These are phyloP conservation scores for Nannochloris sp. DNA, from an alignment of 139 green algal genomes.

Conservation along the genomic window DNA sequence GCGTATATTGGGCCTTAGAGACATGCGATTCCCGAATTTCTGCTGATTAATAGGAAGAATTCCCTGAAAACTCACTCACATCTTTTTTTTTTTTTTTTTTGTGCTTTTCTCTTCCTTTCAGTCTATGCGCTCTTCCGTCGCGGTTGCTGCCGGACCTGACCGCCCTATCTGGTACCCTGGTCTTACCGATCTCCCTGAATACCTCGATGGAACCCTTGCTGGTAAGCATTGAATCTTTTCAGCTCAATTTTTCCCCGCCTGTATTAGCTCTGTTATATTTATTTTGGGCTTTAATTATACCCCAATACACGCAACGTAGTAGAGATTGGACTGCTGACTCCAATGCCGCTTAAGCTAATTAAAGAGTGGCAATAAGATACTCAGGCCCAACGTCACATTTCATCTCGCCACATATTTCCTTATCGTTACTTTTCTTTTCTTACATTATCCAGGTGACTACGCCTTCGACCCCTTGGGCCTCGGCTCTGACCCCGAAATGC, in stretches of 20 bases:
- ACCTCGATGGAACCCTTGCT: constrained; percentile 35
- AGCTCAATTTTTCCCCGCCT: not conserved
- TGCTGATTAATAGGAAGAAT: no score
- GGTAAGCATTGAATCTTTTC: constrained; percentile 18
- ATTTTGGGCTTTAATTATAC: no score
- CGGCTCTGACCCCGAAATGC: constrained; percentile 43
- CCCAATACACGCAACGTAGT: no score
- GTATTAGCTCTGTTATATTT: not conserved
- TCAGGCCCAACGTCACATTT: no score
- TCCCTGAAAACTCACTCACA: no score
- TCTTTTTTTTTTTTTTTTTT: not conserved
- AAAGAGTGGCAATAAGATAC: no score
- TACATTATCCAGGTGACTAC: constrained; percentile 10
- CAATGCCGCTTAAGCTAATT: no score
- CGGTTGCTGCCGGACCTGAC: constrained; percentile 6
- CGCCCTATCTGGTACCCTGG: constrained; percentile 39
- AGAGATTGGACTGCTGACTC: no score
- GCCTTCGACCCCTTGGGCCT: constrained; percentile 92
- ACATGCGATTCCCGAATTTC: no score
- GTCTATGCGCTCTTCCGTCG: not conserved
- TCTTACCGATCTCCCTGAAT: constrained; percentile 13
- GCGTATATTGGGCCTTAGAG: no score
- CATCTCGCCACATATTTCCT: no score
- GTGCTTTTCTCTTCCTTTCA: not conserved
- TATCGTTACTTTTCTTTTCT: not conserved